Evolutionary conservation across 192 early-diverging fungal species (phyloP).

Genomic region (Coemansia sp.): DNA sequence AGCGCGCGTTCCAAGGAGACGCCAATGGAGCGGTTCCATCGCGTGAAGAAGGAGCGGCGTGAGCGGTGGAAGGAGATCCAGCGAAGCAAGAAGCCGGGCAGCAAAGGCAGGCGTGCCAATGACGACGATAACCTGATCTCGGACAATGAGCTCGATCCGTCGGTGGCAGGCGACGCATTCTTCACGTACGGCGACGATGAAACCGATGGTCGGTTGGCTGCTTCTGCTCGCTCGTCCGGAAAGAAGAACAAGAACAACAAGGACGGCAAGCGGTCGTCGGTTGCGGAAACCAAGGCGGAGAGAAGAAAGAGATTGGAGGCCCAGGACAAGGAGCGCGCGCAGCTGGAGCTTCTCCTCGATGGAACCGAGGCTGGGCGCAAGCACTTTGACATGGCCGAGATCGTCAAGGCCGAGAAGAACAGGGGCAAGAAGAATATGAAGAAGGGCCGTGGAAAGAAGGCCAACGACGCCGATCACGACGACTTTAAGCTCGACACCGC

Average conservation of each 20-base stretch:
- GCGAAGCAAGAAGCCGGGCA: constrained; percentile 3
- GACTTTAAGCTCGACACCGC: constrained; percentile 82
- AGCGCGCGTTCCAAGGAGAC: constrained; percentile 63
- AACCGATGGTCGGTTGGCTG: neutral
- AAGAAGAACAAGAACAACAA: constrained; percentile 50
- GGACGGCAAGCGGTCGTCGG: constrained; percentile 25
- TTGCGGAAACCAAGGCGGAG: constrained; percentile 37
- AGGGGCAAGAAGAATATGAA: constrained; percentile 46
- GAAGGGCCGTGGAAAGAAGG: constrained; percentile 40
- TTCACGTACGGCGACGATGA: constrained; percentile 57
- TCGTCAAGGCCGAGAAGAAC: constrained; percentile 81
- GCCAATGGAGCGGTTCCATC: constrained; percentile 77
- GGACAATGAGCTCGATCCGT: constrained; percentile 59
- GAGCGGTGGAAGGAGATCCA: constrained; percentile 58
- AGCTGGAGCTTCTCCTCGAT: constrained; percentile 85
- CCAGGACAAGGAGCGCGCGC: constrained; percentile 62
- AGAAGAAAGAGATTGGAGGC: constrained; percentile 62
- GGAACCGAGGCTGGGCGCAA: constrained; percentile 61
- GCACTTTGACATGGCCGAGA: constrained; percentile 87
- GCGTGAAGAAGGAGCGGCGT: constrained; percentile 82
- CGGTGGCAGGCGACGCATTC: constrained; percentile 56
- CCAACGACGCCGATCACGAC: constrained; percentile 58
- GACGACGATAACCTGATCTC: constrained; percentile 59
- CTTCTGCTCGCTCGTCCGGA: neutral
- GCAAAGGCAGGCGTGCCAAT: constrained; percentile 29